A percentile compares a stretch with the other conserved stretches of the same genome.
Evolutionary conservation across 257 asterid genomes (phyloP).

Genomic region (Paraleonurus japonicus): DNA sequence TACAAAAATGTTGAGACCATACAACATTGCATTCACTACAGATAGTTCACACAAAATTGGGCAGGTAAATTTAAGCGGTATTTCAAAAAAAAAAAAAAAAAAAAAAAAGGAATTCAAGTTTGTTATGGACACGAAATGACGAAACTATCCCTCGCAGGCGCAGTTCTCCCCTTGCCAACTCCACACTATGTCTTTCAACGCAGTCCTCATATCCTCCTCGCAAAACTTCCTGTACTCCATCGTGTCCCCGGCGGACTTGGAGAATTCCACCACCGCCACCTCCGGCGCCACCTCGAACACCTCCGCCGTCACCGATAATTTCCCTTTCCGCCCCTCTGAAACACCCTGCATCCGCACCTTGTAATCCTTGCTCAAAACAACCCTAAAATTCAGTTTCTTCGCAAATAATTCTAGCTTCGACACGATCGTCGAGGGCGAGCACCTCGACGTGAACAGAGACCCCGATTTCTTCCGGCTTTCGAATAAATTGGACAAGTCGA

Average conservation of each 20-base stretch:
- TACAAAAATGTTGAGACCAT: slow-evolving; percentile 9
- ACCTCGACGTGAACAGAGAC: slow-evolving; percentile 64
- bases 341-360: slow-evolving; percentile 67
- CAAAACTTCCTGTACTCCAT: slow-evolving; percentile 72
- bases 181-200: slow-evolving; percentile 88
- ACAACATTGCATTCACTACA: background rate
- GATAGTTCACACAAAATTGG: slow-evolving; percentile 34
- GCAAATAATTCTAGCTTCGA: slow-evolving; percentile 58
- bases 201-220: slow-evolving; percentile 74
- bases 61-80: background rate
- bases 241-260: slow-evolving; percentile 78
- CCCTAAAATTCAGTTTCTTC: slow-evolving; percentile 48
- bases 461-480: slow-evolving; percentile 47
- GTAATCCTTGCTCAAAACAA: slow-evolving; percentile 48
- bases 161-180: slow-evolving; percentile 89
- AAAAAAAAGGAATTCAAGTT: background rate
- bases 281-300: slow-evolving; percentile 81
- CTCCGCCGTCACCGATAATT: slow-evolving; percentile 60
- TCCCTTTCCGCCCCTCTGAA: slow-evolving; percentile 70
- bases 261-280: slow-evolving; percentile 76
- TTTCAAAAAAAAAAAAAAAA: too few relatives aligned
- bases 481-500: slow-evolving; percentile 63
- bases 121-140: slow-evolving; percentile 20
- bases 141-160: slow-evolving; percentile 27
- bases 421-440: slow-evolving; percentile 51